Conservation (phyloP, 805 yeast genomes). For the Henningerozyma blattae region DNA sequence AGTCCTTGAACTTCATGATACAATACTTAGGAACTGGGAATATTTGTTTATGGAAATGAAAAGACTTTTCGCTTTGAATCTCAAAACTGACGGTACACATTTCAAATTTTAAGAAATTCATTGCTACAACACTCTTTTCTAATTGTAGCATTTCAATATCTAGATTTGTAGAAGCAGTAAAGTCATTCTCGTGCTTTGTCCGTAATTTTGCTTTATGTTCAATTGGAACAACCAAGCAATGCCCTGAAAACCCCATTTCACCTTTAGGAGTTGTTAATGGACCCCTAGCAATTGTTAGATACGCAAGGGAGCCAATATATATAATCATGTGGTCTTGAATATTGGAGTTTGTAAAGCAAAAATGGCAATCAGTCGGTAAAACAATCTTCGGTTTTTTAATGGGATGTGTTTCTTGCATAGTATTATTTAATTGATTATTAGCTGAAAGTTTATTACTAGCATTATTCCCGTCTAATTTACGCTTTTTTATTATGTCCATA, state of each 20-base stretch:
- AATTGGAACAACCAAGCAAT: constrained; percentile 69
- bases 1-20: constrained; percentile 31
- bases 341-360: constrained; percentile 71
- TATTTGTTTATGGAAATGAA: constrained; percentile 71
- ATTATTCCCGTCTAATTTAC: constrained; percentile 2
- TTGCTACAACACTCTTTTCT: constrained; percentile 35
- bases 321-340: constrained; percentile 72
- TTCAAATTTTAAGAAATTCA: constrained; percentile 33
- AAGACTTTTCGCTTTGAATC: constrained; percentile 46
- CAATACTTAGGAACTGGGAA: constrained; percentile 49
- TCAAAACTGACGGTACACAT: constrained; percentile 56
- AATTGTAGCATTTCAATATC: constrained; percentile 36
- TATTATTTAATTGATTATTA: constrained; percentile 1
- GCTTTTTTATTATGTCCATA: constrained; percentile 1
- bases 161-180: constrained; percentile 10
- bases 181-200: constrained; percentile 13
- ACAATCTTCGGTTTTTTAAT: constrained; percentile 31
- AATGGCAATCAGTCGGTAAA: constrained; percentile 57
- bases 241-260: constrained; percentile 56
- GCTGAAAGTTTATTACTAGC: background rate
- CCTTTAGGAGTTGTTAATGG: constrained; percentile 51
- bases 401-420: background rate
- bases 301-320: constrained; percentile 54
- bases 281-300: constrained; percentile 75
- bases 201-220: constrained; percentile 47